phyloP scores from a whole-genome alignment of 257 asterid genomes.

The Scutellaria barbata region DNA sequence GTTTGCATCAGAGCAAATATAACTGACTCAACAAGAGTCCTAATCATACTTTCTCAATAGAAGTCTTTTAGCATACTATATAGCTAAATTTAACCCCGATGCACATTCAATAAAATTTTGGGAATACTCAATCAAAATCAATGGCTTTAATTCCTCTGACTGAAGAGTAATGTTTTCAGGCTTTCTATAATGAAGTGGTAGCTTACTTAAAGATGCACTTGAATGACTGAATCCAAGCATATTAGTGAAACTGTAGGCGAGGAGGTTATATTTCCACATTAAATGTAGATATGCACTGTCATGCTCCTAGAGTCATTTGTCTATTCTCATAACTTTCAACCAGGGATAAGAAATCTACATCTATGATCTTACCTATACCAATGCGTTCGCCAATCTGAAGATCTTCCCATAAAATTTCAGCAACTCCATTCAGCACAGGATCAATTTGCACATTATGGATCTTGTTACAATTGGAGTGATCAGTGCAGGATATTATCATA shows the following conservation, averaged over 20 bases:
- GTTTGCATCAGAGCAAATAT: constrained; percentile 29
- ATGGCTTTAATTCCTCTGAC: background rate
- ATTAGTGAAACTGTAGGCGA: background rate
- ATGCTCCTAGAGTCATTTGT: background rate
- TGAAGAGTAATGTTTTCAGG: background rate
- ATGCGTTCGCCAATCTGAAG: constrained; percentile 96
- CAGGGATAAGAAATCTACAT: constrained; percentile 22
- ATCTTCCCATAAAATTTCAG: constrained; percentile 95
- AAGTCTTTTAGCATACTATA: constrained; percentile 16
- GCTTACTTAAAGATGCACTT: background rate
- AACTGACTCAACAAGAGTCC: constrained; percentile 10
- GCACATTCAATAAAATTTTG: background rate
- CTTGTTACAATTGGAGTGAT: constrained; percentile 44
- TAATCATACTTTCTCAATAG: background rate
- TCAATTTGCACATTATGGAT: constrained; percentile 56
- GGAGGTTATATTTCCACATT: constrained; percentile 7
- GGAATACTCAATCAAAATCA: constrained; percentile 10
- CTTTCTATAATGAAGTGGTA: background rate
- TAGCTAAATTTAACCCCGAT: background rate
- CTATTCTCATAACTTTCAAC: constrained; percentile 11
- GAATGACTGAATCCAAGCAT: background rate
- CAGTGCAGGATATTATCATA: constrained; percentile 40
- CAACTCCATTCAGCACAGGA: constrained; percentile 73
- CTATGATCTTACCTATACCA: constrained; percentile 76
- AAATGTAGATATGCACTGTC: constrained; percentile 5